phyloP scores from a whole-genome alignment of 1,284 basidiomycete species.

The Rhodotorula sp. region DNA sequence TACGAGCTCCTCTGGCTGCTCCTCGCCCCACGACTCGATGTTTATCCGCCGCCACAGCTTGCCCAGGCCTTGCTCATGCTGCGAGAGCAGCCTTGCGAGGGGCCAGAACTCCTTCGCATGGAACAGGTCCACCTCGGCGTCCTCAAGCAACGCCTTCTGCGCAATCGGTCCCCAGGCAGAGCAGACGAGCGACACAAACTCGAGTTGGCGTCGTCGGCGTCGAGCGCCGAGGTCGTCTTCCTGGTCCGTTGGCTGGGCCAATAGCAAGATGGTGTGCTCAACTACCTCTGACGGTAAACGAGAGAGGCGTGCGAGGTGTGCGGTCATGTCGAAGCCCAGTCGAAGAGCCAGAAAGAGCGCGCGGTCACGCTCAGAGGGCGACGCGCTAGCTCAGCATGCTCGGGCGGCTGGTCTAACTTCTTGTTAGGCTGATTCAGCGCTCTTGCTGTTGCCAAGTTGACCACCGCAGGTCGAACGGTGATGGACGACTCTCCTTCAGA shows the following conservation, averaged over 20 bases:
- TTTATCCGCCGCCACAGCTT: not conserved
- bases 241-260: not conserved
- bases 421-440: no score
- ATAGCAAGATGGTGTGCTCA: not conserved
- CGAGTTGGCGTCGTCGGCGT: not conserved
- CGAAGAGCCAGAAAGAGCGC: no score
- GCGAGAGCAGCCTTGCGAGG: not conserved
- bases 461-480: no score
- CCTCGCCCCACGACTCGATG: slow-evolving; percentile 14
- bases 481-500: no score
- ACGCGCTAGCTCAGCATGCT: no score
- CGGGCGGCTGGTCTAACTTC: no score
- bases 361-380: no score
- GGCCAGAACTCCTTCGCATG: not conserved
- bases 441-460: no score
- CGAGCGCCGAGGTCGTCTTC: not conserved
- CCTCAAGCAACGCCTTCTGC: slow-evolving; percentile 2
- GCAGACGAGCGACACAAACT: slow-evolving; percentile 8
- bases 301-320: no score
- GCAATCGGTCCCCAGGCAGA: not conserved
- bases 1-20: not conserved
- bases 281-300: not conserved
- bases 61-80: not conserved
- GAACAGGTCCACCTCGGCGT: not conserved
- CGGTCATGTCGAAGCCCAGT: no score